Evolutionary conservation across 2,329 filamentous ascomycete genomes (phyloP).

Genomic region (Venturia carpophila): DNA sequence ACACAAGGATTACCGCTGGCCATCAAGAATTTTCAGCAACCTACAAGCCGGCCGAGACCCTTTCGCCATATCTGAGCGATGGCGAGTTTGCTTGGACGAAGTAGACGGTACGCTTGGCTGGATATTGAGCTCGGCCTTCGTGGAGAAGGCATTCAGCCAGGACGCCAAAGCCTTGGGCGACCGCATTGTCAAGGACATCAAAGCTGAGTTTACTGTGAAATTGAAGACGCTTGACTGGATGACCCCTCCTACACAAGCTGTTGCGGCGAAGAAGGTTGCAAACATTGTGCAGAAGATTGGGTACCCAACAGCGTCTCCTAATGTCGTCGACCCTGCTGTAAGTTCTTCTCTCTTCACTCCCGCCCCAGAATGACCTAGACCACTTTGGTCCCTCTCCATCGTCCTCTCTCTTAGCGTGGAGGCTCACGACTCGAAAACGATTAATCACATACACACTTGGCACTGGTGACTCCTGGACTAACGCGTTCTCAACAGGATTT

Average conservation of each 20-base stretch:
- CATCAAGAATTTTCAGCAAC: conserved; percentile 53
- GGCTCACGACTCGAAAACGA: too few species aligned
- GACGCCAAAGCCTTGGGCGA: conserved; percentile 61
- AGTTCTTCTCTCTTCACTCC: not conserved
- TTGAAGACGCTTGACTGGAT: conserved; percentile 56
- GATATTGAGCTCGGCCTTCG: conserved; percentile 65
- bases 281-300: conserved; percentile 65
- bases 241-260: conserved; percentile 50
- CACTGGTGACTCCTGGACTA: conserved; percentile 47
- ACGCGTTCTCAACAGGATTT: conserved; percentile 40
- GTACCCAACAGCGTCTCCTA: conserved; percentile 44
- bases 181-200: conserved; percentile 63
- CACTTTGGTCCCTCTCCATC: too few species aligned
- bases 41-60: conserved; percentile 54
- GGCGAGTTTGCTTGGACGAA: conserved; percentile 55
- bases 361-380: conserved; percentile 35
- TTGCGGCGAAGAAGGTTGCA: conserved; percentile 56
- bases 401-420: too few species aligned
- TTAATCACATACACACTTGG: too few species aligned
- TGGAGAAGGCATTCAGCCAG: conserved; percentile 59
- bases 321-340: conserved; percentile 23
- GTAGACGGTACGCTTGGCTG: conserved; percentile 55
- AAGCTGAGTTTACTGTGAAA: conserved; percentile 55
- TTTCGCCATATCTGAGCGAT: conserved; percentile 54
- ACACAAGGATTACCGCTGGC: conserved; percentile 52